Base-by-base conservation (phyloP, 2,329 filamentous ascomycete genomes). In the Fusarium dlaminii region DNA sequence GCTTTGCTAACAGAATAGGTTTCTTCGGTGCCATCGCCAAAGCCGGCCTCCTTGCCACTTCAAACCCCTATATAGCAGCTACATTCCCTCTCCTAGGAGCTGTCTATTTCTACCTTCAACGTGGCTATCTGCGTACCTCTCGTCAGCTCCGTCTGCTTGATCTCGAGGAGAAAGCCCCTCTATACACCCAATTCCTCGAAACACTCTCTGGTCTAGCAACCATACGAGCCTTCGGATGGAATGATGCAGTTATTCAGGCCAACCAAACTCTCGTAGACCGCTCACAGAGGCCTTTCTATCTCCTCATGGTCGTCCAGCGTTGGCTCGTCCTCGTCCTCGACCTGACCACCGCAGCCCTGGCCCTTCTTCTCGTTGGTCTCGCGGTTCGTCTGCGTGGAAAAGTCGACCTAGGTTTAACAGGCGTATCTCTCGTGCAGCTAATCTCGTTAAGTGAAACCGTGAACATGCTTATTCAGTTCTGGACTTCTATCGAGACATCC, bases 231-330 rank as follows among this genome's bases (percentile, higher is more conserved):
- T 90, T 90, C 68, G 85, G 82, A 3, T 88, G 87, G 87, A 77
- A 82, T 36, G 66, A 74, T 17, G 76, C 80, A 6, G 81, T 83
- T 61, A 80, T 85, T 22, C 74, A 84, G 34, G 83, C 83, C 68
- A 89, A 88, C 63, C 79, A 86, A 22, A 70, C 74, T 8, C 82
- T 88, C 0, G 80, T 91, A 4, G 87, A 91, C 66, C 79, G 80
- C 11, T 89, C 89, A 0, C 89, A 91, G 72, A 80, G 82, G 29
- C 89, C 89, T 0, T 88, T 87, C 56, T 91, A 91, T 73, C 82
- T 90, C 1, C 82, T 91, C 11, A 87, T 84, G 63, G 85, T 86
- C 43, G 84, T 90, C 8, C 90, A 91, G 75, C 83, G 87, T 40
- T 91, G 89, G 89, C 80, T 90, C 0, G 84, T 81, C 0, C 78